A percentile compares a stretch with the other conserved stretches of the same genome.
phyloP scores from a whole-genome alignment of 495 filamentous ascomycete species.

The Penicillium diatomitis region DNA sequence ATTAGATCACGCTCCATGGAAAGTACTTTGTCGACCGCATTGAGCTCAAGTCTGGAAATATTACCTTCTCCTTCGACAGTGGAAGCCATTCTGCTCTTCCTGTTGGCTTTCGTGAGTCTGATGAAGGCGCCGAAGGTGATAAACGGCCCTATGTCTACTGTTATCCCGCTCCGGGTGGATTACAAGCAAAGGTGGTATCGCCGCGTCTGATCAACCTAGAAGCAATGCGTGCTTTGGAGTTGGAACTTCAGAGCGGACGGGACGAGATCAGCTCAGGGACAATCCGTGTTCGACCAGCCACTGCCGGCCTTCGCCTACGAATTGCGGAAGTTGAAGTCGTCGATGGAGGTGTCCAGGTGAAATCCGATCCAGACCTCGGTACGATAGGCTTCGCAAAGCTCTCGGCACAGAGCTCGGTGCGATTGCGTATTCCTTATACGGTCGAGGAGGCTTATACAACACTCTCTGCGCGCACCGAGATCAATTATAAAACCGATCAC shows the following conservation, averaged over 20 bases:
- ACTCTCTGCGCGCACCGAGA: slow-evolving; percentile 66
- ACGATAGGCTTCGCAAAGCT: slow-evolving; percentile 56
- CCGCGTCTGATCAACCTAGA: slow-evolving; percentile 59
- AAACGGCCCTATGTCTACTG: slow-evolving; percentile 39
- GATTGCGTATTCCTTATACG: slow-evolving; percentile 70
- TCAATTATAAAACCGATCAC: slow-evolving; percentile 64
- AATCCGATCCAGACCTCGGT: slow-evolving; percentile 54
- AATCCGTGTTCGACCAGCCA: slow-evolving; percentile 68
- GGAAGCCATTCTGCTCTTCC: slow-evolving; percentile 26
- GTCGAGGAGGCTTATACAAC: slow-evolving; percentile 67
- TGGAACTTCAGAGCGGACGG: slow-evolving; percentile 65
- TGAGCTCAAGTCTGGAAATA: slow-evolving; percentile 55
- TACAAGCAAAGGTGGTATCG: slow-evolving; percentile 40
- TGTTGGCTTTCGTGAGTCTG: slow-evolving; percentile 34
- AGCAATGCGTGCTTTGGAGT: slow-evolving; percentile 61
- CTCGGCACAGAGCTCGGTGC: slow-evolving; percentile 35
- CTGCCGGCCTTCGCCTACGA: slow-evolving; percentile 78
- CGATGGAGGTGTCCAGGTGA: slow-evolving; percentile 42
- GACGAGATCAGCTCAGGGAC: slow-evolving; percentile 63
- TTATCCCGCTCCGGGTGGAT: slow-evolving; percentile 37
- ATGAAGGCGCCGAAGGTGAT: slow-evolving; percentile 26
- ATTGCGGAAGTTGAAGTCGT: slow-evolving; percentile 59
- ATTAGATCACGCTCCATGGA: slow-evolving; percentile 57
- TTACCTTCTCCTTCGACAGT: slow-evolving; percentile 46
- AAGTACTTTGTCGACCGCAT: slow-evolving; percentile 69